Evolutionary conservation across 768 basidiomycete genomes (phyloP), one percentile per base, ranked within the genome.

Genomic region (Tephrocybe rancida): DNA sequence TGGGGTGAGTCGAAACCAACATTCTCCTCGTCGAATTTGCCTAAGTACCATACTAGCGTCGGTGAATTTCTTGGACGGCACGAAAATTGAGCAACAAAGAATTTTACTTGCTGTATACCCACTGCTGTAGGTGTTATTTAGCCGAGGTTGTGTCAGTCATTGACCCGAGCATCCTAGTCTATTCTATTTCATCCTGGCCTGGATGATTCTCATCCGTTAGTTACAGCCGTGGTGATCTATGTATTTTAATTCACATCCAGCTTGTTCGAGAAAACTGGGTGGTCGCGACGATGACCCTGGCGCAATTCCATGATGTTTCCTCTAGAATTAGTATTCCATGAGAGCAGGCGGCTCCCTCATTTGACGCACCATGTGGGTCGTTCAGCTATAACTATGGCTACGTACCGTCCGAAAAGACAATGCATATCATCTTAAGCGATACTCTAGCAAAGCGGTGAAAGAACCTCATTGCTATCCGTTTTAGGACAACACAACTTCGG

Each of bases 141-240:
- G 29, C 19, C 11, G 21, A n/a, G n/a, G n/a, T 34, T 25, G 19
- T 39, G 34, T 48, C 57, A 6, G 22, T 39, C 38, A 44, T 44
- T 30, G 16, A 18, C 21, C 32, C 13, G 5, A 8, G 13, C n/a
- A 21, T 37, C 39, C 1, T 60, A 92, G 92, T 39, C 75, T 97
- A 27, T 96, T 97, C 70, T 97, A 95, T 67, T 95, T 95, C 71
- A 86, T 96, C 60, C 74, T 97, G 35, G 92, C 93, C 3, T 96
- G 94, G 94, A 96, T 96, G 94, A 95, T 96, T 60, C 77, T 96
- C 62, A 95, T 96, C 59, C 91, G 94, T 70, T 95, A 70, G 70
- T 24, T 16, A 16, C 35, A 16, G 35, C 19, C 30, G 44, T 41
- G 29, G 8, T 27, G 10, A 48, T 43, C 34, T 48, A 18, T 54